phyloP scores from a whole-genome alignment of 2,329 filamentous ascomycete genomes.

The Fusarium mangiferae region DNA sequence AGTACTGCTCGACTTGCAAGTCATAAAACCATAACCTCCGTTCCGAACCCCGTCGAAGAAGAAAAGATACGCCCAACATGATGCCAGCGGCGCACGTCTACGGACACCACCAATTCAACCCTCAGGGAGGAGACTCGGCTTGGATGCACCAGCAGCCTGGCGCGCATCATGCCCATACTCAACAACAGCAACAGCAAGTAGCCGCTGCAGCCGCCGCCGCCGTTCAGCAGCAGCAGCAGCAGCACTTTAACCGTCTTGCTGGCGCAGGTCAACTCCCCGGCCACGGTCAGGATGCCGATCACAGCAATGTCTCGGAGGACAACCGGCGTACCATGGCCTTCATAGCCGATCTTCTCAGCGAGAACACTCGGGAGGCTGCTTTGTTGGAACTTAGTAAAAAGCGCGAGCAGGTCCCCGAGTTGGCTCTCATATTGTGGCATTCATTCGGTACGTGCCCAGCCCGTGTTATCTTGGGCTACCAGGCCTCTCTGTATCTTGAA shows the following conservation, averaged over 20 bases:
- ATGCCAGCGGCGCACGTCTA: conserved; percentile 73
- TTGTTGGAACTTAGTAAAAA: conserved; percentile 98
- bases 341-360: conserved; percentile 91
- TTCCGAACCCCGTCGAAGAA: conserved; percentile 5
- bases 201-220: conserved; percentile 59
- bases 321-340: conserved; percentile 92
- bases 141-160: conserved; percentile 75
- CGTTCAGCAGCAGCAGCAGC: conserved; percentile 63
- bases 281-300: conserved; percentile 64
- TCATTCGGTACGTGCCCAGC: conserved; percentile 80
- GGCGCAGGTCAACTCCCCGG: conserved; percentile 54
- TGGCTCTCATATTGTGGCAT: conserved; percentile 97
- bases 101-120: conserved; percentile 74
- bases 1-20: neutral
- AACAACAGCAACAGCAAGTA: conserved; percentile 60
- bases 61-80: conserved; percentile 57
- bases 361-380: conserved; percentile 87
- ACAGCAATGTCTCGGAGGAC: conserved; percentile 84
- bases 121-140: conserved; percentile 66
- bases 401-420: conserved; percentile 94
- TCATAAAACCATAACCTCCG: neutral
- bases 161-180: conserved; percentile 67
- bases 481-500: conserved; percentile 14
- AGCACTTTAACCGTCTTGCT: conserved; percentile 80
- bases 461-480: conserved; percentile 4